Conservation (phyloP, 73 alveolate species). For the Paramecium primaurelia region DNA sequence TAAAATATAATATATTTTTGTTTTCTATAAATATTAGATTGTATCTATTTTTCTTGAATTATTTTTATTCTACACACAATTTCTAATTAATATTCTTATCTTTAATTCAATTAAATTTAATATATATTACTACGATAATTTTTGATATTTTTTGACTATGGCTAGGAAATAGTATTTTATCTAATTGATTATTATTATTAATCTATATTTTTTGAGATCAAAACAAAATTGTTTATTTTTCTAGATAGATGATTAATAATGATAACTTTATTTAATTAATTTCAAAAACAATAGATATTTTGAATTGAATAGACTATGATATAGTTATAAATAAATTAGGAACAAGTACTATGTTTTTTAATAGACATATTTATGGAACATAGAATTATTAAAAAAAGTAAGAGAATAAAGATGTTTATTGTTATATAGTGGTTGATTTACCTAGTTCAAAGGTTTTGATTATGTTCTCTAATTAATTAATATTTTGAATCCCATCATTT, state of each 20-base stretch:
- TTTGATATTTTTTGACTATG: no score
- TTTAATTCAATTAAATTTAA: no score
- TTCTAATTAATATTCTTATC: no score
- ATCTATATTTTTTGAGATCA: no score
- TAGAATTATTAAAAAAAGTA: not conserved
- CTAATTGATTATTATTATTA: no score
- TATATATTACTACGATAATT: no score
- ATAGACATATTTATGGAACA: not conserved
- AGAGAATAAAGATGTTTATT: not conserved
- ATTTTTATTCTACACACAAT: no score
- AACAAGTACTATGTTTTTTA: not conserved
- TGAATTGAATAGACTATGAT: not conserved
- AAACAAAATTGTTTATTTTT: not conserved
- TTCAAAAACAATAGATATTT: not conserved
- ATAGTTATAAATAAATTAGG: not conserved
- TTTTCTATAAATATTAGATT: no score
- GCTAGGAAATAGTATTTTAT: no score
- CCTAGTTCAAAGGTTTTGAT: not conserved
- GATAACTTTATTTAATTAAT: not conserved
- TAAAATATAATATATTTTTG: no score
- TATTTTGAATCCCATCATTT: not conserved
- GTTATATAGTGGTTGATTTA: not conserved
- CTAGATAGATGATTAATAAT: not conserved
- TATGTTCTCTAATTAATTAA: not conserved
- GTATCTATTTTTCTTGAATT: no score